These are phyloP conservation scores for Peniophora sp. DNA, from an alignment of 1,284 basidiomycete genomes.

Conservation along the genomic window DNA sequence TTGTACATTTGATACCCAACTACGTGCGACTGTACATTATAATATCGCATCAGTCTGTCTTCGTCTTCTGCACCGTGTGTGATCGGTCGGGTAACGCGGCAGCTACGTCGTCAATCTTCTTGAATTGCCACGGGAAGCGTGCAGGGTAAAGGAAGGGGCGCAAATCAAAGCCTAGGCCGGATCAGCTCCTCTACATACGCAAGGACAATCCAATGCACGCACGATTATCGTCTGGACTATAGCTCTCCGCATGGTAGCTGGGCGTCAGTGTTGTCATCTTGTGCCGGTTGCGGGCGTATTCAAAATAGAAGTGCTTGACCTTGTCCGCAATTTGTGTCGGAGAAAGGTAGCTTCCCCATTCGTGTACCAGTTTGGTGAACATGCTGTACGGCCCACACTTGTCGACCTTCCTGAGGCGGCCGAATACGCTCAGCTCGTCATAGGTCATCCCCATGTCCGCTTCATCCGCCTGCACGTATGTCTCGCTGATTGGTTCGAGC, in stretches of 20 bases:
- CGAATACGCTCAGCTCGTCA: constrained; percentile 92
- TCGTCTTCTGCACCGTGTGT: constrained; percentile 26
- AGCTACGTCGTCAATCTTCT: constrained; percentile 85
- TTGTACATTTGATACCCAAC: too few relatives aligned
- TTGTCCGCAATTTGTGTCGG: constrained; percentile 92
- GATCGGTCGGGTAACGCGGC: constrained; percentile 69
- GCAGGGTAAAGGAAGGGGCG: constrained; percentile 95
- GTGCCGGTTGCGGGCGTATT: constrained; percentile 93
- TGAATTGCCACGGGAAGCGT: constrained; percentile 94
- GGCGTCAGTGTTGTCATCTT: constrained; percentile 99
- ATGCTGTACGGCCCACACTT: constrained; percentile 97
- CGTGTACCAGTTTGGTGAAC: constrained; percentile 89
- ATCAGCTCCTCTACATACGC: neutral
- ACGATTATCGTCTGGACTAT: constrained; percentile 97
- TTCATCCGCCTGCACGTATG: constrained; percentile 94
- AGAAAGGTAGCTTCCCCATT: constrained; percentile 82
- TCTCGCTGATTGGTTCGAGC: constrained; percentile 90
- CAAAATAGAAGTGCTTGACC: constrained; percentile 97
- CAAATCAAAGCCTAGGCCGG: constrained; percentile 76
- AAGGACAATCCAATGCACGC: constrained; percentile 25
- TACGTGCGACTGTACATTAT: too few relatives aligned
- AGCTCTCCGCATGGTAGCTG: constrained; percentile 93
- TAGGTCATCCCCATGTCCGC: constrained; percentile 99
- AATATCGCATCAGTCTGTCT: constrained; percentile 28
- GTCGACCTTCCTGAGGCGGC: constrained; percentile 89